Evolutionary conservation across 2,329 filamentous ascomycete species (phyloP).

Genomic region (Arthrobotrys entomopaga): DNA sequence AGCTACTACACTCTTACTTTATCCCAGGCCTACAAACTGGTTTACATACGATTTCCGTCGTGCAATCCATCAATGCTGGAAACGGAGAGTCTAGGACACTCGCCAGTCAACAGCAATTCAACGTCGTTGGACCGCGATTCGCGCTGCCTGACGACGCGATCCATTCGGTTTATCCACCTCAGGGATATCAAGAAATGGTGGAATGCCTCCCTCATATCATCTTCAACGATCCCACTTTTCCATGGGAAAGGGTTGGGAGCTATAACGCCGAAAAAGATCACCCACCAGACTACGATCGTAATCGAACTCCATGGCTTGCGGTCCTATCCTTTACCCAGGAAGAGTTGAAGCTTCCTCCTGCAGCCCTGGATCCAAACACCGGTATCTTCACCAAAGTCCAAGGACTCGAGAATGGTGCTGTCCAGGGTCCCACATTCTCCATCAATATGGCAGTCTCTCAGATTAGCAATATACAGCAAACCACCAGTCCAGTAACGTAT

Average conservation of each 20-base stretch:
- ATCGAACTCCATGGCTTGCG: constrained; percentile 63
- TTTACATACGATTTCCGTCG: no score
- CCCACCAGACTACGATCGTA: constrained; percentile 48
- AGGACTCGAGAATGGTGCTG: constrained; percentile 34
- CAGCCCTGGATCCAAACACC: constrained; percentile 24
- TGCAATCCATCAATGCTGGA: no score
- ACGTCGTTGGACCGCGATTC: constrained; percentile 62
- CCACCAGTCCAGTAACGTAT: constrained; percentile 9
- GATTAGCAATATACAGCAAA: constrained; percentile 8
- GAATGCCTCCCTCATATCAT: constrained; percentile 64
- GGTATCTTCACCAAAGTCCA: constrained; percentile 44
- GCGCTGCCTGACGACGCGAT: constrained; percentile 60
- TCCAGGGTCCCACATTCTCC: constrained; percentile 57
- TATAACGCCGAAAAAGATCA: constrained; percentile 16
- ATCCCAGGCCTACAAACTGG: no score
- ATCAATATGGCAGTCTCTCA: constrained; percentile 56
- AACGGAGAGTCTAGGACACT: no score
- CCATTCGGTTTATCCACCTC: constrained; percentile 63
- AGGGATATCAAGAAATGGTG: constrained; percentile 61
- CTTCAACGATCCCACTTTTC: constrained; percentile 63
- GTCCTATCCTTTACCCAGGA: constrained; percentile 62
- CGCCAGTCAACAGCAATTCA: constrained; percentile 58
- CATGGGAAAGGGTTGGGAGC: constrained; percentile 63
- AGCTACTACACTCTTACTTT: no score
- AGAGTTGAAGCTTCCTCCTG: constrained; percentile 60